A percentile compares a stretch with the other conserved stretches of the same genome.
Conservation (phyloP, 345 rosid species). For the Brassica incana region DNA sequence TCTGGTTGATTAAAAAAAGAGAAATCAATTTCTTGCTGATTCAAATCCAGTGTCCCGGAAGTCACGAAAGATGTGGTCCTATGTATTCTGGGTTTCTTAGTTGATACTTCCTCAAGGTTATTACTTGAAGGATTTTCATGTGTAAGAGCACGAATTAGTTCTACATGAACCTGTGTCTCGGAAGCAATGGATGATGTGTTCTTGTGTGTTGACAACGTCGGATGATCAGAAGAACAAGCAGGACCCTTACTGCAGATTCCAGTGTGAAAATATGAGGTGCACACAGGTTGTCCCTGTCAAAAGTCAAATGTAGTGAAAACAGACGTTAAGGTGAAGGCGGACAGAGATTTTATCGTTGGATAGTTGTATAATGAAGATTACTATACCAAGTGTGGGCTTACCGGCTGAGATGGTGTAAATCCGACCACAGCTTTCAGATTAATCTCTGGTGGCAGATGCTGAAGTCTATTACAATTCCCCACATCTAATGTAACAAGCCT, state of each 20-base stretch:
- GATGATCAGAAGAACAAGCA: neutral
- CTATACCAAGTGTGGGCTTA: neutral
- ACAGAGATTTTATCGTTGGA: too few species aligned
- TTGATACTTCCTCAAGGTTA: neutral
- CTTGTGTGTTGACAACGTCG: neutral
- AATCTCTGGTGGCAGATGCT: neutral
- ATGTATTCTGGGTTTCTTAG: neutral
- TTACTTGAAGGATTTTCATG: neutral
- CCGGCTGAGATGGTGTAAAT: neutral
- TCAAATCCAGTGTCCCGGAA: neutral
- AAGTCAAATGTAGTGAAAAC: neutral
- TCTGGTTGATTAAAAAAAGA: neutral
- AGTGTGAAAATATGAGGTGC: neutral
- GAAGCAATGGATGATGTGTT: neutral
- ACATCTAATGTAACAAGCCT: constrained; percentile 26
- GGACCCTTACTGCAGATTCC: neutral
- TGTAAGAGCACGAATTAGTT: neutral
- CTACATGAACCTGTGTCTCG: neutral
- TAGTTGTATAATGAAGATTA: too few species aligned
- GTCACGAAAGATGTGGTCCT: neutral
- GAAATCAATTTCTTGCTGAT: neutral
- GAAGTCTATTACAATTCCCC: constrained; percentile 22
- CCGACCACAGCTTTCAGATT: neutral
- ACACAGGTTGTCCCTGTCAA: neutral
- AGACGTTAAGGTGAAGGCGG: neutral